Evolutionary conservation across 768 basidiomycete species (phyloP).

Genomic region (Paxillus involutus): DNA sequence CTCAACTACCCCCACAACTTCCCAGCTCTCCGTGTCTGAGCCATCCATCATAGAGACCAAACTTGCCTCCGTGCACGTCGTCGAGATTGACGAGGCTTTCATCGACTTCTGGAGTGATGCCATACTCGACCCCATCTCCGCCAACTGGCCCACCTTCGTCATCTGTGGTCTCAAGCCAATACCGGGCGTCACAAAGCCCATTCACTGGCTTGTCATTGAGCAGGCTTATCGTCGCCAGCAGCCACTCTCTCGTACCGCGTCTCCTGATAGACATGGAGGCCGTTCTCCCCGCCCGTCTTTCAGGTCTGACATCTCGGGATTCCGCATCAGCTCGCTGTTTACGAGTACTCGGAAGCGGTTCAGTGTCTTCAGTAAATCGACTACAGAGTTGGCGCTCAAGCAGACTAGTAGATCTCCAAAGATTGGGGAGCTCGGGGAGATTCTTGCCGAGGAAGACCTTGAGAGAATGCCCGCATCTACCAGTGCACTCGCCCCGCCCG

Average conservation of each 20-base stretch:
- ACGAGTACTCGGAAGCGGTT: constrained; percentile 60
- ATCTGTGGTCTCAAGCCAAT: constrained; percentile 62
- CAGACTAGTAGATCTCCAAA: constrained; percentile 37
- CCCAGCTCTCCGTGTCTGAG: constrained; percentile 7
- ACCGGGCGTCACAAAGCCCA: constrained; percentile 18
- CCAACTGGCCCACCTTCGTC: constrained; percentile 67
- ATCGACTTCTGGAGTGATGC: constrained; percentile 82
- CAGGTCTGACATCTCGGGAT: constrained; percentile 42
- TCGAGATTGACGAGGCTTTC: constrained; percentile 79
- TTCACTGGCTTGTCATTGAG: constrained; percentile 72
- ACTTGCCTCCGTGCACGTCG: constrained; percentile 38
- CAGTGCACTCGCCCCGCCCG: constrained; percentile 16
- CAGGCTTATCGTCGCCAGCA: constrained; percentile 48
- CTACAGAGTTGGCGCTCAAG: constrained; percentile 19
- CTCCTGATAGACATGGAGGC: constrained; percentile 25
- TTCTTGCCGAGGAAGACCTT: constrained; percentile 53
- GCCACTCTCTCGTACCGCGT: constrained; percentile 26
- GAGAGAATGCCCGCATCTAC: constrained; percentile 11
- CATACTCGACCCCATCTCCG: constrained; percentile 63
- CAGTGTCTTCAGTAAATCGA: constrained; percentile 50
- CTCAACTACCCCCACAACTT: constrained; percentile 20
- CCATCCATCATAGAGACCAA: constrained; percentile 32
- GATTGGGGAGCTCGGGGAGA: constrained; percentile 73
- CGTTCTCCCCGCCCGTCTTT: constrained; percentile 46
- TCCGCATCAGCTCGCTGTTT: constrained; percentile 40